Base-by-base conservation (phyloP, 805 yeast species). In the Yamadazyma sp. region DNA sequence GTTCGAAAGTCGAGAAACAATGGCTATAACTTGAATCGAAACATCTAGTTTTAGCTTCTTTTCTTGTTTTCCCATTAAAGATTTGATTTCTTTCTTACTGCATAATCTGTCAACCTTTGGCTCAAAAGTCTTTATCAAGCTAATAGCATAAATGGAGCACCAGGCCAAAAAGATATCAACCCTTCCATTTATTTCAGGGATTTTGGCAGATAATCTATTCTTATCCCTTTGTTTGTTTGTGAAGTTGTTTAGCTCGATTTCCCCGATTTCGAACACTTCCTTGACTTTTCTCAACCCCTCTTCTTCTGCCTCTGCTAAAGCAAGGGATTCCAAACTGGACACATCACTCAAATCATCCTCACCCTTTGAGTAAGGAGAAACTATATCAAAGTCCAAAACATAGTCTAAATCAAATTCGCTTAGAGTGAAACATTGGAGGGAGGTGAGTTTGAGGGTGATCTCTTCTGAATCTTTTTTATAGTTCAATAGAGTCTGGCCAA, bases 1-100 rank as follows among this genome's bases (percentile, higher is more conserved):
- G 34, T 64, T 64, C 0, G 82, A 81, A 17, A 77, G 49, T 18
- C 71, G 56, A 1, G 63, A 47, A 34, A 71, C 71, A 24, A 71
- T 45, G 5, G 72, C 63, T 14, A 68, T 38, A 1, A 67, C 61
- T n/a, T 55, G 54, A 10, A 67, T 39, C 3, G 38, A 28, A 3
- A 67, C 42, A 40, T 64, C 68, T 7, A 68, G 33, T 26, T 58
- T 55, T 8, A 67, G 18, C n/a, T 45, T 46, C 32, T 52, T 57
- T 9, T 49, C 38, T 34, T 42, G 23, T 9, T 44, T 42, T 27
- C 53, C 50, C 47, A 48, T 41, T 30, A 54, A n/a, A 24, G 40
- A 41, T 9, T 36, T 31, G 46, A 59, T 53, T 26, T 58, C 55
- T 29, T 55, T 51, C 18, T 51, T 47, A 9, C 62, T 44, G 27